Conservation (phyloP, 1,284 basidiomycete genomes). For the Sutorius eximius region DNA sequence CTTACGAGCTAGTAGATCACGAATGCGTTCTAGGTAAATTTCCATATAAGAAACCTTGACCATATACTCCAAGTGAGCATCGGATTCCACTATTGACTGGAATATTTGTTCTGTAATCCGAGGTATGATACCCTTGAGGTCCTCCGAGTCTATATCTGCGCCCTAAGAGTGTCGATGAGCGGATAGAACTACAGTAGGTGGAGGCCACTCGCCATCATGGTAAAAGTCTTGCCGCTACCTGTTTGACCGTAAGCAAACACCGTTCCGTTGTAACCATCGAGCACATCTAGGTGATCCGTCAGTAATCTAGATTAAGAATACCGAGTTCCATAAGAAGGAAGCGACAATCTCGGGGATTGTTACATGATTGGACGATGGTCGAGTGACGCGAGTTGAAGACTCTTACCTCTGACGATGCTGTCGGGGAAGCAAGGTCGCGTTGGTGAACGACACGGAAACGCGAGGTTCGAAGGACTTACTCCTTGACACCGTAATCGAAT, state of each 20-base stretch:
- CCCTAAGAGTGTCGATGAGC: constrained; percentile 56
- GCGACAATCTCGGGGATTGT: constrained; percentile 3
- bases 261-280: constrained; percentile 98
- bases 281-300: constrained; percentile 70
- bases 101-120: constrained; percentile 99
- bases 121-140: constrained; percentile 95
- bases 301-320: constrained; percentile 17
- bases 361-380: background rate
- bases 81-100: constrained; percentile 93
- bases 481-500: constrained; percentile 98
- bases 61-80: constrained; percentile 94
- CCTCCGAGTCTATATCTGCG: constrained; percentile 91
- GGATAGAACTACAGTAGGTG: constrained; percentile 1
- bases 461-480: constrained; percentile 53
- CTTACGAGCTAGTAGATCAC: constrained; percentile 94
- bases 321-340: constrained; percentile 2
- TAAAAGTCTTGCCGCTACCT: constrained; percentile 95
- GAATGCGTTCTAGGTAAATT: constrained; percentile 96
- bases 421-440: constrained; percentile 16
- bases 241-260: constrained; percentile 99
- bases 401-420: constrained; percentile 77
- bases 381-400: constrained; percentile 1
- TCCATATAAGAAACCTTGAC: constrained; percentile 99
- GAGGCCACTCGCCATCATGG: constrained; percentile 81
- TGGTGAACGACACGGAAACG: constrained; percentile 12